These are phyloP conservation scores for Darksidea phi DNA, from an alignment of 495 filamentous ascomycete genomes.

Conservation along the genomic window DNA sequence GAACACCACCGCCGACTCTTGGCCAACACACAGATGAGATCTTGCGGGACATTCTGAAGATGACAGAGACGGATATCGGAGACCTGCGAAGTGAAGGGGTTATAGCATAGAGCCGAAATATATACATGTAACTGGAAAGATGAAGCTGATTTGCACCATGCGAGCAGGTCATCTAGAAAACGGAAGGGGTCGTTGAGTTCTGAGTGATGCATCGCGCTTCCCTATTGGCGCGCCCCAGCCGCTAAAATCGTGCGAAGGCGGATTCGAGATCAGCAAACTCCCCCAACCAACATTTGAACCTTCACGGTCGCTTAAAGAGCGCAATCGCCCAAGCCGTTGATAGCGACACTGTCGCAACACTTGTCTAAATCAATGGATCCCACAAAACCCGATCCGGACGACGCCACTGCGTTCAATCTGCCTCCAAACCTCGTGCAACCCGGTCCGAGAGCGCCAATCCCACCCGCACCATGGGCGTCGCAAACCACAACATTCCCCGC, in stretches of 20 bases:
- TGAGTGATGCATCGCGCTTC: too few relatives aligned
- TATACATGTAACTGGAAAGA: too few relatives aligned
- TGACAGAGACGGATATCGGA: slow-evolving; percentile 61
- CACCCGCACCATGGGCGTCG: slow-evolving; percentile 7
- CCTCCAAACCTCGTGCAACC: slow-evolving; percentile 1
- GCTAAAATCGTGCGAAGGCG: too few relatives aligned
- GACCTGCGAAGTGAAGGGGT: slow-evolving; percentile 66
- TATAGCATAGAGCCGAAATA: slow-evolving; percentile 42
- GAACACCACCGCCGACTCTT: slow-evolving; percentile 77
- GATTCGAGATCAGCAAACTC: not conserved
- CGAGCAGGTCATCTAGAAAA: too few relatives aligned
- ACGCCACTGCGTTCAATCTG: slow-evolving; percentile 5
- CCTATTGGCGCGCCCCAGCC: too few relatives aligned
- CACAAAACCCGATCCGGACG: not conserved
- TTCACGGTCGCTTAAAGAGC: not conserved
- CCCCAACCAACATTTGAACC: not conserved
- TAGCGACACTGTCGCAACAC: slow-evolving; percentile 6
- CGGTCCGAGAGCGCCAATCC: not conserved
- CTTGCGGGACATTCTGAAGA: slow-evolving; percentile 62
- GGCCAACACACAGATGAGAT: slow-evolving; percentile 94
- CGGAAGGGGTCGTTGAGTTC: too few relatives aligned
- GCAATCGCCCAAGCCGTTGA: not conserved
- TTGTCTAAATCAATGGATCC: slow-evolving; percentile 5
- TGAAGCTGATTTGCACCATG: too few relatives aligned
- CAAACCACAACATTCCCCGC: slow-evolving; percentile 1